Evolutionary conservation across 192 early-diverging fungal species (phyloP).

Genomic region (Spizellomyces sp.): DNA sequence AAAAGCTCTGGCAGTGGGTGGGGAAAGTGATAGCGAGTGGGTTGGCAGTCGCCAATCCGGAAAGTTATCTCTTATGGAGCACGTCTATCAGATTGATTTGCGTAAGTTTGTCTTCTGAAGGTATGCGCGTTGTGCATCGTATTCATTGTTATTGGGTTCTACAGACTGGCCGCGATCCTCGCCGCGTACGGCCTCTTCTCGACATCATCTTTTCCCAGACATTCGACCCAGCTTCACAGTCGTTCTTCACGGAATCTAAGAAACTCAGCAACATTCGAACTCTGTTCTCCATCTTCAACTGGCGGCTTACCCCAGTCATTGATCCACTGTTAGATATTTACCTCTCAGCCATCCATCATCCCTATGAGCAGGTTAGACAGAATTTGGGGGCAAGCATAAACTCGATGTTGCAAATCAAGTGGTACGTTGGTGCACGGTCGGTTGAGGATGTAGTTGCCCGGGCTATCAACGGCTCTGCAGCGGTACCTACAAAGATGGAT

Average conservation of each 20-base stretch:
- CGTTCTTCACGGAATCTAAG: slow-evolving; percentile 82
- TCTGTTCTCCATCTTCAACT: slow-evolving; percentile 66
- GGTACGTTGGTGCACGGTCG: slow-evolving; percentile 14
- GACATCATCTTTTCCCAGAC: slow-evolving; percentile 56
- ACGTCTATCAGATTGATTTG: slow-evolving; percentile 62
- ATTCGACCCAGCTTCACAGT: slow-evolving; percentile 60
- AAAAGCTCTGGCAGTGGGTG: slow-evolving; percentile 73
- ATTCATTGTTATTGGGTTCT: no score
- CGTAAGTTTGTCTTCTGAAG: background rate
- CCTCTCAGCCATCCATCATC: slow-evolving; percentile 67
- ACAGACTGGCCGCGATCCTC: slow-evolving; percentile 70
- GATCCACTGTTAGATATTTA: slow-evolving; percentile 47
- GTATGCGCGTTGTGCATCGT: no score
- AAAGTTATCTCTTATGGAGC: slow-evolving; percentile 80
- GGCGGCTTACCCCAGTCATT: slow-evolving; percentile 58
- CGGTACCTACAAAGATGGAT: background rate
- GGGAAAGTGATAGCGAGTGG: slow-evolving; percentile 62
- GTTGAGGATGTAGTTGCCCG: slow-evolving; percentile 25
- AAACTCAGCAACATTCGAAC: slow-evolving; percentile 73
- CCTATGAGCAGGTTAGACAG: slow-evolving; percentile 91
- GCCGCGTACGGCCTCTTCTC: slow-evolving; percentile 77
- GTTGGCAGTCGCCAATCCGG: slow-evolving; percentile 68
- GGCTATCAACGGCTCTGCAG: background rate
- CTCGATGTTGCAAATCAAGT: slow-evolving; percentile 15
- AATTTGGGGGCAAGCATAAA: slow-evolving; percentile 68